Evolutionary conservation across 352 stramenopile species (phyloP), one percentile per base, ranked within the genome.

Genomic region (Blastocystis sp.): DNA sequence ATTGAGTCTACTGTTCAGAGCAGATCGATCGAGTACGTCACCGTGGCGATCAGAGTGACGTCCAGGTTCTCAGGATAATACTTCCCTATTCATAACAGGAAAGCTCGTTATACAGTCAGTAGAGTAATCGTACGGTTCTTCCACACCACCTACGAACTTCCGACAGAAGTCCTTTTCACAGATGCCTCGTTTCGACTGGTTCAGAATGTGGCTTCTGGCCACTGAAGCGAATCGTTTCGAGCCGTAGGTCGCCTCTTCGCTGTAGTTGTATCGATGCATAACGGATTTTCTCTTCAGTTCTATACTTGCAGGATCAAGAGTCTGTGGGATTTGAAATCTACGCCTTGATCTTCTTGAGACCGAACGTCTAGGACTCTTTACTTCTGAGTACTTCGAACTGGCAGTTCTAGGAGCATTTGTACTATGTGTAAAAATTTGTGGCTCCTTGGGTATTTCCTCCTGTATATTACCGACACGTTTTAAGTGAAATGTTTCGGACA

Each of bases 21-120:
- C 15, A 9, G 5, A 29, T 13, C 18, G 13, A n/a, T 13, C 34
- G 39, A 53, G 20, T 47, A 84, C 73, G 73, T 68, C 13, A 53
- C 73, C 20, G 53, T 84, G 13, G 73, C 53, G 15, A 84, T 43
- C 73, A 84, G 59, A 23, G 73, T 84, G 15, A 84, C 41, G 39
- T 66, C 73, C 53, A 20, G 20, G 56, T 66, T 64, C 47, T 84
- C 73, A 23, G 73, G 26, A 68, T 66, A 64, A 34, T 50, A 84
- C 15, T 43, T 69, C 73, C 73, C 73, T 84, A 45, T 23, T 29
- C n/a, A 26, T 47, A 84, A 34, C n/a, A 9, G 26, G n/a, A 11
- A 7, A 29, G 15, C 34, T n/a, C 50, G 13, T 18, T 11, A 3
- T 26, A 84, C 73, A 84, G 37, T 54, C 50, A 0, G 73, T 69